Evolutionary conservation across 495 filamentous ascomycete species (phyloP), one percentile per base, ranked within the genome.

Genomic region (Aspergillus incahuasiensis): DNA sequence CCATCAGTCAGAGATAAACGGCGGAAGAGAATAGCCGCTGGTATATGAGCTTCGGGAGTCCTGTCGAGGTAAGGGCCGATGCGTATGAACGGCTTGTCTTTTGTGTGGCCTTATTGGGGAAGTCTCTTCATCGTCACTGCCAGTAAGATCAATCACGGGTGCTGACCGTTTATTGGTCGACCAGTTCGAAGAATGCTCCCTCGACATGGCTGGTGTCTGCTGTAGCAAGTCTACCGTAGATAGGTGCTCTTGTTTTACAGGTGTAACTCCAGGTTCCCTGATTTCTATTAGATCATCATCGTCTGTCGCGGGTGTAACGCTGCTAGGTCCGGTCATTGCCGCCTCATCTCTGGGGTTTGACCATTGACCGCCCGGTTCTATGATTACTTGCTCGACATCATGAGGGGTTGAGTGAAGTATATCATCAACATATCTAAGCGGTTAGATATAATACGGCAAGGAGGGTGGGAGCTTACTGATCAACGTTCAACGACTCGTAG

Each of bases 281-380:
- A 92, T 79, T 53, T 89, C 83, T 35, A 91, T 73, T 13, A 89
- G 66, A 55, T 89, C 89, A 45, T 87, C 83, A 41, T 87, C 82
- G 39, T 75, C 68, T 41, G 72, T 66, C n/a, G 73, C 67, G 22
- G 60, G 69, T 6, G 63, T 74, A 55, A 59, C 63, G 20, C 69
- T 70, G 22, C 77, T 73, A 18, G 71, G 62, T 2, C 66, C 66
- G 6, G 43, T 11, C 5, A 62, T 59, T 30, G 65, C 58, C 13
- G 70, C 60, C 13, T 69, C 67, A 47, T 74, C 73, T 48, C 69
- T 74, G 25, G 68, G 63, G 41, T 40, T 70, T n/a, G 79, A 76
- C 94, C 94, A 98, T 63, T 75, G 74, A 2, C 92, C 94, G 58
- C 89, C 77, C 1, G 94, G 91, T 59, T 98, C 90, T 50, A 98